Evolutionary conservation across 805 yeast species (phyloP).

Genomic region (Lipomyces yamadae): DNA sequence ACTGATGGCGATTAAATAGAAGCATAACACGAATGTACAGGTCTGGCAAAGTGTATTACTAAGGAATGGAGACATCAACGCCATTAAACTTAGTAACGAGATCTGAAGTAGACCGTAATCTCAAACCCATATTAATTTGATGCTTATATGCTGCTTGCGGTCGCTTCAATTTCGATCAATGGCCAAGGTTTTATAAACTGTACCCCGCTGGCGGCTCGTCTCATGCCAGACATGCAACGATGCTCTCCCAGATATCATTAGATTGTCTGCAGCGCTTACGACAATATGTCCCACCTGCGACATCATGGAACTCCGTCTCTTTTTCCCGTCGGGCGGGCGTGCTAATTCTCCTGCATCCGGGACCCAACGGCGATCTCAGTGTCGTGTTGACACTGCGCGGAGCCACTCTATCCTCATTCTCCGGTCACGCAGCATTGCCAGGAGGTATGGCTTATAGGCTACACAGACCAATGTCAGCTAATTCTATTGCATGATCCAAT

Average conservation of each 20-base stretch:
- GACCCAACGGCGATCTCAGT: constrained; percentile 68
- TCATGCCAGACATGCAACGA: too few relatives aligned
- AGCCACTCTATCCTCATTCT: constrained; percentile 67
- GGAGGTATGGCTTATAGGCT: constrained; percentile 77
- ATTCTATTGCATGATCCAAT: neutral
- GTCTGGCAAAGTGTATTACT: too few relatives aligned
- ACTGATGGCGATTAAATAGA: neutral
- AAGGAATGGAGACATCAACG: too few relatives aligned
- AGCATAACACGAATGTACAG: neutral
- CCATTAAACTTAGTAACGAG: too few relatives aligned
- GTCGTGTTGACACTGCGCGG: constrained; percentile 82
- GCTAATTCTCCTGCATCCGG: constrained; percentile 69
- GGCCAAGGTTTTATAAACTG: too few relatives aligned
- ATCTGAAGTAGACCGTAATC: too few relatives aligned
- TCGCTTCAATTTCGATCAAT: too few relatives aligned
- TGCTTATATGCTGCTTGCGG: too few relatives aligned
- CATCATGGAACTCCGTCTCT: constrained; percentile 63
- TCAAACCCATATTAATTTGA: too few relatives aligned
- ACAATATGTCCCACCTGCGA: constrained; percentile 23
- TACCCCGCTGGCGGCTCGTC: too few relatives aligned
- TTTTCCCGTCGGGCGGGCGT: constrained; percentile 76
- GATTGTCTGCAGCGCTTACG: constrained; percentile 32
- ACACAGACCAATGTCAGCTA: neutral
- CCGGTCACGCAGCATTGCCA: constrained; percentile 91
- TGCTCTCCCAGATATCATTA: constrained; percentile 6